Evolutionary conservation across 352 stramenopile species (phyloP), one percentile per base, ranked within the genome.

Genomic region (Globisporangium takayamanum): DNA sequence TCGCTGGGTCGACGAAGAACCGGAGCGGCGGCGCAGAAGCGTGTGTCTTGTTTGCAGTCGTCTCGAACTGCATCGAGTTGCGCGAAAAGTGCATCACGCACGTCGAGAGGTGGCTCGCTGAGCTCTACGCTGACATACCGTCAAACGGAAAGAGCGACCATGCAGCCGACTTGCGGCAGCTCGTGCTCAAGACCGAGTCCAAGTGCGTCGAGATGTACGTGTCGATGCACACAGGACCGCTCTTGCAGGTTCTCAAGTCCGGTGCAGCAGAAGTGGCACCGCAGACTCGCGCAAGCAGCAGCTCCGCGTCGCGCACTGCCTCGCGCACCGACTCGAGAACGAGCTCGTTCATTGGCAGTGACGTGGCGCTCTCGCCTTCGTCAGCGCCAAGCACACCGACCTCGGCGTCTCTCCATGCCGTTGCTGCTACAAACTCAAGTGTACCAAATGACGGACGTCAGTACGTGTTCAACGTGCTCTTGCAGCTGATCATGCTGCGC

Each of bases 401-500:
- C 10, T 57, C 63, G 64, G 62, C 63, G 33, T 55, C 62, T 16
- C 59, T 70, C 33, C 33, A 39, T 39, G 33, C 33, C 5, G 69
- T 37, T 51, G 22, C 36, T 47, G 18, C 44, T 0, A 28, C 60
- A 41, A 66, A 26, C 20, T 44, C 39, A 5, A 46, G 47, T 36
- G 71, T 73, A 33, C 76, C 75, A 3, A 78, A 75, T 5, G 77
- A 90, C 36, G 77, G 72, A 12, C 78, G 80, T 0, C 82, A 90
- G 57, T 92, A 94, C 57, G 75, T 94, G 0, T 92, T 94, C 54
- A 87, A 86, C 53, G 77, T 94, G 37, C 72, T 92, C 2, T 51
- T 92, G 42, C 76, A 88, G 56, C 66, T 94, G 18, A 88, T 94
- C 55, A 87, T 74, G 16, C 49, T 90, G 45, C 77, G 80, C 28